Conservation (phyloP, 176 grass and related monocot genomes). For the Luzula sylvatica region DNA sequence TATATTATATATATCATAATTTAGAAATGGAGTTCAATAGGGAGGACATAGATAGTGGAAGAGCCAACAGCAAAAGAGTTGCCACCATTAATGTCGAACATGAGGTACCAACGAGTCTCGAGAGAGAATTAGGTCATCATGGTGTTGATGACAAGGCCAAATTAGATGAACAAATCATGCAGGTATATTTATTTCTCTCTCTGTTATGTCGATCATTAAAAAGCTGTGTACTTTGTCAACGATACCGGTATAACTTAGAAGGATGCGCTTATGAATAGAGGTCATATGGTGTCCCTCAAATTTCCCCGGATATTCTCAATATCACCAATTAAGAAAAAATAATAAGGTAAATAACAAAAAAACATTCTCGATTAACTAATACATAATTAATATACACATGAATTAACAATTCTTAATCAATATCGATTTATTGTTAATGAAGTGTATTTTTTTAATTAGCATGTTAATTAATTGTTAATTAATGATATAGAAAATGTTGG, state of each 20-base stretch:
- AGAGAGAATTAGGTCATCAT: conserved; percentile 10
- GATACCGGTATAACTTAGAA: not conserved
- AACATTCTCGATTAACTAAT: no score
- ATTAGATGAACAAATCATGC: not conserved
- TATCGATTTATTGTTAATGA: no score
- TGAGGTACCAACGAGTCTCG: not conserved
- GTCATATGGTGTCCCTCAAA: no score
- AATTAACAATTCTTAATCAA: no score
- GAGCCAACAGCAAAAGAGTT: conserved; percentile 12
- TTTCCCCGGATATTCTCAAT: no score
- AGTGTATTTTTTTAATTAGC: no score
- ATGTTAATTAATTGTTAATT: no score
- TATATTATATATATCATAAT: not conserved
- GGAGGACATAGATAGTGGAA: not conserved
- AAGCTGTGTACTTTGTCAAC: not conserved
- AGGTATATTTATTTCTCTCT: conserved; percentile 8
- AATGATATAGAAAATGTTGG: no score
- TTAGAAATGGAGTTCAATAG: conserved; percentile 7
- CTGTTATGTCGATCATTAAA: not conserved
- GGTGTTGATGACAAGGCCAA: conserved; percentile 8
- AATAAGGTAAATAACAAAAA: no score
- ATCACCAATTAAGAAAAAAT: no score
- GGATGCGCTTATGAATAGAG: no score
- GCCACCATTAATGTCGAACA: not conserved
- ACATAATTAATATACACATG: no score